phyloP scores from a whole-genome alignment of 225 moss, liverwort and hornwort genomes.

The Ulota crispa region DNA sequence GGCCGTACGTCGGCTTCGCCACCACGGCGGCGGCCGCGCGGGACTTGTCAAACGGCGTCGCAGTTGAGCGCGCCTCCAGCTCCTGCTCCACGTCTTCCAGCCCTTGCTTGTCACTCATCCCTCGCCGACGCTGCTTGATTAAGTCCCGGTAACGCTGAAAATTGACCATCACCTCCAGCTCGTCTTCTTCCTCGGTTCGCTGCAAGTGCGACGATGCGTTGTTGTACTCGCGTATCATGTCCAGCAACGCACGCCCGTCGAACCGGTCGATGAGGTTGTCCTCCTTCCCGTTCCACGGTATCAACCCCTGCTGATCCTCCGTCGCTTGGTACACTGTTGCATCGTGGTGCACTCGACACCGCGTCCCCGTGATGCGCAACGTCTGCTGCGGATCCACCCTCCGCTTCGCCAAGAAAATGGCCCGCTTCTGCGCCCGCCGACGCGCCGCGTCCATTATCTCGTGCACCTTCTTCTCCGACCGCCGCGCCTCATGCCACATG shows the following conservation, averaged over 20 bases:
- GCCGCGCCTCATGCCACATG: conserved; percentile 99
- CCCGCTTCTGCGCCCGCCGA: conserved; percentile 93
- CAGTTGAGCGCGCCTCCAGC: conserved; percentile 80
- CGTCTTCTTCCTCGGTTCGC: conserved; percentile 93
- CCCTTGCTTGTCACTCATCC: conserved; percentile 91
- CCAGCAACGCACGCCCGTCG: conserved; percentile 91
- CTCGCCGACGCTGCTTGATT: conserved; percentile 95
- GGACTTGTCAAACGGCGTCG: conserved; percentile 56
- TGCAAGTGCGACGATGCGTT: conserved; percentile 37
- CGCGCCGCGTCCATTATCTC: conserved; percentile 99
- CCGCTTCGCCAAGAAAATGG: conserved; percentile 91
- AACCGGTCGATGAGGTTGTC: conserved; percentile 92
- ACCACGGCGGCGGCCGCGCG: conserved; percentile 10
- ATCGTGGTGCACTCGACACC: conserved; percentile 94
- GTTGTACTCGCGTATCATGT: conserved; percentile 83
- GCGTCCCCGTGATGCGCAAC: conserved; percentile 77
- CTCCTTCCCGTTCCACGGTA: conserved; percentile 94
- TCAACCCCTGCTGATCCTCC: conserved; percentile 97
- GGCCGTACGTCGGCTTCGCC: conserved; percentile 84
- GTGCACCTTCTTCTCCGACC: conserved; percentile 99
- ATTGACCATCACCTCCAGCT: conserved; percentile 99
- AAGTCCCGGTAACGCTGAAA: conserved; percentile 98
- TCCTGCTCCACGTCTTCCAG: conserved; percentile 94
- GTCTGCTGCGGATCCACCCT: conserved; percentile 98
- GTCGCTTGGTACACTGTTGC: conserved; percentile 93